A percentile compares a stretch with the other conserved stretches of the same genome.
These are phyloP conservation scores for Scheffersomyces lignosus DNA, from an alignment of 805 yeast genomes.

Conservation along the genomic window DNA sequence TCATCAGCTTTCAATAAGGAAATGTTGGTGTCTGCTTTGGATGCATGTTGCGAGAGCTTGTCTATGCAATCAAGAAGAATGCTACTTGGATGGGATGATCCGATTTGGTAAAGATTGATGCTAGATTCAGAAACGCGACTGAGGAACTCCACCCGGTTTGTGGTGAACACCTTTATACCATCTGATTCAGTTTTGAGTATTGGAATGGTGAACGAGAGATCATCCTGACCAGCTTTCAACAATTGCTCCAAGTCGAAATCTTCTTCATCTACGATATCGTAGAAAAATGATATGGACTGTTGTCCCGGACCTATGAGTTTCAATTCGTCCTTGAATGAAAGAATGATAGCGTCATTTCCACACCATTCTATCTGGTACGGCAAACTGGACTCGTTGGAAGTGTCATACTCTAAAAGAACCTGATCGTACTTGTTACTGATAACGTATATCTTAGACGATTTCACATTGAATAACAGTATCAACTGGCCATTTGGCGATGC, in stretches of 20 bases:
- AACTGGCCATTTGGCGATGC: constrained; percentile 58
- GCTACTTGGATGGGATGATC: constrained; percentile 81
- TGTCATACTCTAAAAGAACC: constrained; percentile 44
- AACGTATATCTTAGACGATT: constrained; percentile 47
- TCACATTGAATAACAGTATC: constrained; percentile 46
- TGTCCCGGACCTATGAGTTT: constrained; percentile 72
- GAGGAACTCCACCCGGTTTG: constrained; percentile 57
- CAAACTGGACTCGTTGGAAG: constrained; percentile 34
- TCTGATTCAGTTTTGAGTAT: constrained; percentile 57
- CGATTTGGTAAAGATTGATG: constrained; percentile 70
- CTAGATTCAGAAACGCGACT: constrained; percentile 60
- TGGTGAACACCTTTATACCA: constrained; percentile 69
- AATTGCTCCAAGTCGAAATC: constrained; percentile 29
- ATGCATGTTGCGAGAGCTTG: constrained; percentile 62
- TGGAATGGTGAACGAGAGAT: constrained; percentile 33
- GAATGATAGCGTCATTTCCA: constrained; percentile 75
- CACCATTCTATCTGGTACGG: constrained; percentile 73
- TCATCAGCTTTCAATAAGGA: constrained; percentile 48
- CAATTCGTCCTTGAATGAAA: constrained; percentile 63
- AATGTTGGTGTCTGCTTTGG: constrained; percentile 79
- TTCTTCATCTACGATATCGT: constrained; percentile 30
- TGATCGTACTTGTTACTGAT: constrained; percentile 47
- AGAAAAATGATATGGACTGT: constrained; percentile 54
- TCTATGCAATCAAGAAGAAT: constrained; percentile 74
- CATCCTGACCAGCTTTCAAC: constrained; percentile 9